Conservation (phyloP, 441 rosid species). For the Populus trichocarpa region DNA sequence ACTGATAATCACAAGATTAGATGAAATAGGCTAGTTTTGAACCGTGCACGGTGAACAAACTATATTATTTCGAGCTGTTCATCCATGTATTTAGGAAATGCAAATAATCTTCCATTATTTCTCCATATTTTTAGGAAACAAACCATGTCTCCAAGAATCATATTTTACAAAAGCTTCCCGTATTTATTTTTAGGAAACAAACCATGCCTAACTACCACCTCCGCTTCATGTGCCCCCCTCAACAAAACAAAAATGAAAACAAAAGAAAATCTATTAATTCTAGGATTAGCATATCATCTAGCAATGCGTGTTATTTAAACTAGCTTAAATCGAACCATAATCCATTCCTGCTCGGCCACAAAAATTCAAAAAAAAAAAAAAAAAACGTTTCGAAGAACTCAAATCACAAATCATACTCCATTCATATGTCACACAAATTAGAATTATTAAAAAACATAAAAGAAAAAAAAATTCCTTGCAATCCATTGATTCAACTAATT, state of each 20-base stretch:
- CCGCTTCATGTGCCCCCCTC: neutral
- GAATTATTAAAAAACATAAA: too few relatives aligned
- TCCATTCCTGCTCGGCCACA: neutral
- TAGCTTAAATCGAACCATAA: neutral
- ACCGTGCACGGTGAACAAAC: neutral
- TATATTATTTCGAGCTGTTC: neutral
- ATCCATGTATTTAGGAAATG: neutral
- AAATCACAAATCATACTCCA: neutral
- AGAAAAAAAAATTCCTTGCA: neutral
- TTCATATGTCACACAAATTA: neutral
- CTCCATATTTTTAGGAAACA: neutral
- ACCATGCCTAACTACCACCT: neutral
- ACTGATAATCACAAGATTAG: neutral
- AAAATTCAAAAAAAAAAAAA: neutral
- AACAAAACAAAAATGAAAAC: too few relatives aligned
- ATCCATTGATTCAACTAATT: neutral
- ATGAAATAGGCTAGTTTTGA: too few relatives aligned
- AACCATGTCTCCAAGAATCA: neutral
- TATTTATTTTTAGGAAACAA: too few relatives aligned
- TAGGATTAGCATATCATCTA: conserved; percentile 13
- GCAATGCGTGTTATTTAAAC: conserved; percentile 6
- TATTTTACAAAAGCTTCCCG: neutral
- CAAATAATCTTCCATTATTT: neutral
- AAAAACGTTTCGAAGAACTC: neutral
- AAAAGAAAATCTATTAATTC: conserved; percentile 6